Percentiles rank a stretch among this genome's conserved stretches.
These are phyloP conservation scores for Pseudocercospora musae DNA, from an alignment of 2,329 filamentous ascomycete genomes.

Conservation along the genomic window DNA sequence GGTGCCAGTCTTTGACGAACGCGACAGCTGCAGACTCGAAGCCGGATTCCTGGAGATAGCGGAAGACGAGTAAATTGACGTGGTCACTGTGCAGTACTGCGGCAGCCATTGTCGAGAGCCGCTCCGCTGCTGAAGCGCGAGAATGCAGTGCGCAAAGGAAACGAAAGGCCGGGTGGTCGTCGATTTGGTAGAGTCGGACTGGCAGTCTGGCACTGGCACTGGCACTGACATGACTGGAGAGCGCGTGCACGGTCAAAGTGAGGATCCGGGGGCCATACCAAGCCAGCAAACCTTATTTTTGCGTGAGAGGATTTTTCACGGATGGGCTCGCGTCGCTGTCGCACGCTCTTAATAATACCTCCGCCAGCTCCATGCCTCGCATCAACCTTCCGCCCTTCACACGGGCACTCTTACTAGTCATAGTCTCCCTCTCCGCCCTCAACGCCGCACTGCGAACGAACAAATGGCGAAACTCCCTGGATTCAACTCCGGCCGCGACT, in stretches of 20 bases:
- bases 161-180: not conserved
- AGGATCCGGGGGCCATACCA: not conserved
- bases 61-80: constrained; percentile 67
- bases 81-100: constrained; percentile 54
- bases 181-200: not conserved
- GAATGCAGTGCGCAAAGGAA: not conserved
- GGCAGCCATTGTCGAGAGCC: constrained; percentile 13
- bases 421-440: constrained; percentile 75
- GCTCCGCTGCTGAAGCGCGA: not conserved
- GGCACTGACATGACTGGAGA: too few species aligned
- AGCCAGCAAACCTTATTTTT: not conserved
- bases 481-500: constrained; percentile 21
- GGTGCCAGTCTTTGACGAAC: constrained; percentile 61
- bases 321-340: constrained; percentile 4
- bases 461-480: constrained; percentile 52
- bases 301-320: not conserved
- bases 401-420: constrained; percentile 70
- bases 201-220: not conserved
- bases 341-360: constrained; percentile 16
- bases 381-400: constrained; percentile 93
- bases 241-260: not conserved
- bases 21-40: constrained; percentile 48
- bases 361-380: constrained; percentile 44
- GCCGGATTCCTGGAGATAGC: constrained; percentile 48
- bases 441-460: constrained; percentile 75